Evolutionary conservation across 306 rosid genomes (phyloP).

Genomic region (Ormosia semicastrata): DNA sequence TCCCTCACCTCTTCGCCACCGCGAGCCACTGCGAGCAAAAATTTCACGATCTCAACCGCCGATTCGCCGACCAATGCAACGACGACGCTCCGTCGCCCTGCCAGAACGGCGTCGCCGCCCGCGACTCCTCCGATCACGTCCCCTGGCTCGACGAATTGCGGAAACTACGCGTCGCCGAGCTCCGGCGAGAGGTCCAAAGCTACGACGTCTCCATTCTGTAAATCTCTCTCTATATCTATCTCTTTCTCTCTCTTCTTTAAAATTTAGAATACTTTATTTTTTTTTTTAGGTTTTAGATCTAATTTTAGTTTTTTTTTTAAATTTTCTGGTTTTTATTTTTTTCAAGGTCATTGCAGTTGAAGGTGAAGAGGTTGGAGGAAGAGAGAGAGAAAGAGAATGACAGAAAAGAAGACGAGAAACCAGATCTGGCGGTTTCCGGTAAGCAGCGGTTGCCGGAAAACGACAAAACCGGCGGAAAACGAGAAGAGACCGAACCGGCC

Average conservation of each 20-base stretch:
- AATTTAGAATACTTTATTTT: neutral
- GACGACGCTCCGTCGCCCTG: slow-evolving; percentile 17
- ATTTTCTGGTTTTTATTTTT: neutral
- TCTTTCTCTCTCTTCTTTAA: neutral
- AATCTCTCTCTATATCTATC: neutral
- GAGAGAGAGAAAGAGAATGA: slow-evolving; percentile 45
- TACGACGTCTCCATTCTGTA: slow-evolving; percentile 70
- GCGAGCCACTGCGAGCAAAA: slow-evolving; percentile 59
- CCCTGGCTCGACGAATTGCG: slow-evolving; percentile 79
- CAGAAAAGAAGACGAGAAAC: slow-evolving; percentile 36
- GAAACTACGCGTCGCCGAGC: slow-evolving; percentile 64
- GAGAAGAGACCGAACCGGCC: slow-evolving; percentile 21
- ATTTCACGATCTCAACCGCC: slow-evolving; percentile 61
- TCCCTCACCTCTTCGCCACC: slow-evolving; percentile 53
- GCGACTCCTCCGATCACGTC: slow-evolving; percentile 37
- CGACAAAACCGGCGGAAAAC: slow-evolving; percentile 48
- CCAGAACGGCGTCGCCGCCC: slow-evolving; percentile 24
- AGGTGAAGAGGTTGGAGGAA: slow-evolving; percentile 69
- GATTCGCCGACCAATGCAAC: slow-evolving; percentile 49
- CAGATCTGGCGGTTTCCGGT: slow-evolving; percentile 65
- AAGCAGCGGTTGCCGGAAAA: slow-evolving; percentile 37
- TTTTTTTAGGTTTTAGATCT: slow-evolving; percentile 39
- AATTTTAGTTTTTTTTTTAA: slow-evolving; percentile 26
- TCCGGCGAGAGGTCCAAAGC: slow-evolving; percentile 67
- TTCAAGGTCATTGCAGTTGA: slow-evolving; percentile 64